These are phyloP conservation scores for Aspergillus vadensis DNA, from an alignment of 2,329 filamentous ascomycete genomes.

Conservation along the genomic window DNA sequence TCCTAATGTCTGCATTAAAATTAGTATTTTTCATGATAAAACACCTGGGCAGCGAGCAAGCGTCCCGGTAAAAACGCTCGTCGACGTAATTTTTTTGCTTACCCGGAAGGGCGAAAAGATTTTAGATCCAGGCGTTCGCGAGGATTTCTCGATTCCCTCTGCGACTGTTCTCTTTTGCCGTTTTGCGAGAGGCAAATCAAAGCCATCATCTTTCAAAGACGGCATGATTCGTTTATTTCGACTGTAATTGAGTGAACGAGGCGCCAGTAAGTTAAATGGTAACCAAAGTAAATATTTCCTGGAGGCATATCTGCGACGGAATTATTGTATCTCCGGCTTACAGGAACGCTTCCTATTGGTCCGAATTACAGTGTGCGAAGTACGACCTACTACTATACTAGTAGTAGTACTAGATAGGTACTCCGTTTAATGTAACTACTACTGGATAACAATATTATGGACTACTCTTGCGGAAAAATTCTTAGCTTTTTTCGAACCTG, in stretches of 20 bases:
- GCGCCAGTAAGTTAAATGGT: neutral
- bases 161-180: slow-evolving; percentile 64
- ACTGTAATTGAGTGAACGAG: neutral
- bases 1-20: slow-evolving; percentile 71
- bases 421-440: neutral
- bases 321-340: slow-evolving; percentile 5
- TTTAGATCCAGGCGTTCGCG: slow-evolving; percentile 61
- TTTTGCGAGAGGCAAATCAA: slow-evolving; percentile 69
- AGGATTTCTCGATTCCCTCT: slow-evolving; percentile 46
- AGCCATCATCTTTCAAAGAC: slow-evolving; percentile 52
- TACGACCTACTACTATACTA: neutral
- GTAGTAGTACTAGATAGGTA: neutral
- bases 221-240: slow-evolving; percentile 44
- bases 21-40: slow-evolving; percentile 1
- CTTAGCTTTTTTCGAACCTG: no score
- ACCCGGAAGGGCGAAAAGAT: slow-evolving; percentile 95
- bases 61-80: neutral
- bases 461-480: no score
- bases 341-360: neutral
- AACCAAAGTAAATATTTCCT: neutral
- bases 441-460: neutral
- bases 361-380: neutral
- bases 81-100: slow-evolving; percentile 41
- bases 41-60: neutral
- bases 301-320: neutral